Base-by-base conservation (phyloP, 2,329 filamentous ascomycete species). In the Paecilomyces niveus region DNA sequence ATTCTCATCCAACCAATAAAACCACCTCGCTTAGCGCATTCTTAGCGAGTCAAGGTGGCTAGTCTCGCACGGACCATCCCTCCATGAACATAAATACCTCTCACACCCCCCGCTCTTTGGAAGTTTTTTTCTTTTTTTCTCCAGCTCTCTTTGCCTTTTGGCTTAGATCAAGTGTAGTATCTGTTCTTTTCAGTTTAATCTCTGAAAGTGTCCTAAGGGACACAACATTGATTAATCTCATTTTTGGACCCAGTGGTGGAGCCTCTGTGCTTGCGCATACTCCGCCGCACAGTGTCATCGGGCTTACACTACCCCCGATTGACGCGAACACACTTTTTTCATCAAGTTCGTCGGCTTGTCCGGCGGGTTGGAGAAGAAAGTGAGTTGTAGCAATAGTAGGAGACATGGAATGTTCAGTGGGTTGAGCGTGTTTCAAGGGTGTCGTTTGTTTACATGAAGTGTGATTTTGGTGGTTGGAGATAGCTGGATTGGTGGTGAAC, bases 151-250 rank as follows among this genome's bases (percentile, higher is more conserved):
- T 77, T 78, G 75, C 79, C 77, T 78, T 82, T 80, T 76, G 77
- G 85, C 85, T 89, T 89, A 90, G 88, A 91, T 91, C 88, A 90
- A 90, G 87, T 91, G 87, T 90, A 91, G 88, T 91, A 91, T 90
- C 88, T 90, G 88, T 92, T 92, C 89, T 92, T 91, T 89, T 90
- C 87, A 92, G 89, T 91, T 92, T 92, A 92, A 92, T 91, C 87
- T 89, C 89, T 92, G 88, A 88, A 89, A 91, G 83, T 82, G 81
- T 80, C 82, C 85, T 83, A 89, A 79, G 81, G 85, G 81, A 80
- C 80, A 81, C 81, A 84, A 83, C 83, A 81, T 80, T 85, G 87
- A 90, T 92, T 92, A 90, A 85, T 85, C 87, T 81, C 83, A 90
- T 92, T 89, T 88, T 90, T 90, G 81, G 65, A 74, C 61, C 67